Evolutionary conservation across 2,329 filamentous ascomycete species (phyloP), one percentile per base, ranked within the genome.

Genomic region (Escovopsis weberi): DNA sequence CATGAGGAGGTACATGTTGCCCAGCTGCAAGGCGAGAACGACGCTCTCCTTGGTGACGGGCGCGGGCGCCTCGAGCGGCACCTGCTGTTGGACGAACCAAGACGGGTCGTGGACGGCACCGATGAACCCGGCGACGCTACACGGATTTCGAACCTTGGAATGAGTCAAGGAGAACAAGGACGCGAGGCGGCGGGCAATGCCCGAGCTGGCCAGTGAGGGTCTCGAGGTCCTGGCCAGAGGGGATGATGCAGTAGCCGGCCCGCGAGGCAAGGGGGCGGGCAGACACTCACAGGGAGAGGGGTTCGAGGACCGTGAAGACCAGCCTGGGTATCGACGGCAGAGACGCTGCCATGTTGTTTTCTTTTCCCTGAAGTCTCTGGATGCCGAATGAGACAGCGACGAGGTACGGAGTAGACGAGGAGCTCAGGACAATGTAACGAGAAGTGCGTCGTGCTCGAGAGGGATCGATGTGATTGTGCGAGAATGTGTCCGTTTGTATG

Each of bases 261-360:
- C 28, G 28, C 28, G 28, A 32, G 28, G 28, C 28, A 32, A 32
- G 28, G 28, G 28, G 28, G 4, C 28, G 28, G 28, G 30, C 8
- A 37, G n/a, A 23, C 26, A 55, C 70, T 62, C 68, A 82, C 78
- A 82, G 66, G 18, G 78, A 79, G 45, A 83, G 64, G 30, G 81
- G 81, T 59, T 85, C 81, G 36, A 83, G 55, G 42, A 83, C 58
- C 28, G 77, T 81, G 50, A 85, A 83, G 39, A 83, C 64, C 39
- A 81, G 57, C 46, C 78, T 69, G 11, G 81, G 81, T 53, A 83
- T 66, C 3, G 67, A 54, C 2, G 81, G 80, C 19, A 85, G 67
- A 47, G 73, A 69, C 26, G 77, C 69, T 10, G 76, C 66, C 78
- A 81, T 81, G 4, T 11, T 32, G 28, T 11, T 11, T 33, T 23